Evolutionary conservation across 495 filamentous ascomycete species (phyloP).

Genomic region (Hyaloscypha hepaticicola): DNA sequence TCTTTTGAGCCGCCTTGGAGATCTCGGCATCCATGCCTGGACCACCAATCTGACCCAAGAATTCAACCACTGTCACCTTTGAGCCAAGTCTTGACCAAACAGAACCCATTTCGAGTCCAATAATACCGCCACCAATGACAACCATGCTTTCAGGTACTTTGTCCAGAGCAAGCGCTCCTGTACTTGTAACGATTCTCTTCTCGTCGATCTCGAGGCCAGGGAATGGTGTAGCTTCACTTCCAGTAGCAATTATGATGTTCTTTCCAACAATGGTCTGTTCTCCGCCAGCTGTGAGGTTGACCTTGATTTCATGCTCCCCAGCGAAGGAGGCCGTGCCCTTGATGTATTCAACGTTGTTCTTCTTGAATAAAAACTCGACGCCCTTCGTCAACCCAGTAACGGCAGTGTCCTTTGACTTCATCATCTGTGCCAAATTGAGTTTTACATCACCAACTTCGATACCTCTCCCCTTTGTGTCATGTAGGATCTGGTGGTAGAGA

Average conservation of each 20-base stretch:
- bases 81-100: constrained; percentile 93
- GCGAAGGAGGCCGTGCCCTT: constrained; percentile 87
- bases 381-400: constrained; percentile 91
- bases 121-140: constrained; percentile 98
- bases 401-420: constrained; percentile 95
- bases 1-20: constrained; percentile 87
- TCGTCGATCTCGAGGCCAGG: constrained; percentile 95
- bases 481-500: constrained; percentile 94
- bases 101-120: constrained; percentile 98
- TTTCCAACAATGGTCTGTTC: constrained; percentile 80
- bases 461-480: constrained; percentile 95
- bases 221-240: constrained; percentile 92
- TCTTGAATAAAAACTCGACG: constrained; percentile 97
- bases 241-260: constrained; percentile 97
- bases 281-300: constrained; percentile 85
- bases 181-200: constrained; percentile 94
- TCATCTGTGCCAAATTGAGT: constrained; percentile 90
- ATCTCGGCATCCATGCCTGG: constrained; percentile 97
- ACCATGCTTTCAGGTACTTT: constrained; percentile 96
- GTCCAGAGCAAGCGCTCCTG: constrained; percentile 83
- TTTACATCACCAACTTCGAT: constrained; percentile 96
- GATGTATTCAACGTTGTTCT: constrained; percentile 96
- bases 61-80: constrained; percentile 96
- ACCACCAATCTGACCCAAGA: constrained; percentile 92
- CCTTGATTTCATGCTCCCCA: constrained; percentile 88